Conservation (phyloP, 2,329 filamentous ascomycete species). For the Ophiostoma himal-ulmi region DNA sequence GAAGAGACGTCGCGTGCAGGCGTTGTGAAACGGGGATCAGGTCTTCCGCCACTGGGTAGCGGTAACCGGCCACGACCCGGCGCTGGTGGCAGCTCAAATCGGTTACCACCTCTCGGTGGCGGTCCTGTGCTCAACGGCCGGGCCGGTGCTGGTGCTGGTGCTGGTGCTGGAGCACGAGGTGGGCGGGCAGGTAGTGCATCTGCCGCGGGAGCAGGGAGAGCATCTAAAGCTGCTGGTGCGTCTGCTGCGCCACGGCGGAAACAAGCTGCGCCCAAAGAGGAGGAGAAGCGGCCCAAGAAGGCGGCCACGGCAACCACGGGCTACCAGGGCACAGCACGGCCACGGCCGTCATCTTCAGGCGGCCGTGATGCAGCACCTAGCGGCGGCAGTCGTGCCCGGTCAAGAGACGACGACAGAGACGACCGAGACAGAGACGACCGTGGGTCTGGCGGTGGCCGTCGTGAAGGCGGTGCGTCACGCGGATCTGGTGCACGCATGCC, state of each 20-base stretch:
- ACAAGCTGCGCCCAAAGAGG: slow-evolving; percentile 30
- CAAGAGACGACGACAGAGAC: background rate
- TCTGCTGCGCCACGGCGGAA: slow-evolving; percentile 3
- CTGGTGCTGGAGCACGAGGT: background rate
- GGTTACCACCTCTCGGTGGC: slow-evolving; percentile 7
- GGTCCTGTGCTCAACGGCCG: background rate
- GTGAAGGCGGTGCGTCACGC: background rate
- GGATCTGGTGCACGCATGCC: slow-evolving; percentile 19
- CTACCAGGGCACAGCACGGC: slow-evolving; percentile 59
- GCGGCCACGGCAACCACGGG: slow-evolving; percentile 57
- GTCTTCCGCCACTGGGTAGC: slow-evolving; percentile 17
- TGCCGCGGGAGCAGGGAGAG: background rate
- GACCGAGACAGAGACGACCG: background rate
- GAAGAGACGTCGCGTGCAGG: slow-evolving; percentile 17
- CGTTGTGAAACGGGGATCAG: slow-evolving; percentile 11
- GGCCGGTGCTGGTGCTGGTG: background rate
- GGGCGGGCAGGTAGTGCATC: background rate
- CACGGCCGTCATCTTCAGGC: slow-evolving; percentile 39
- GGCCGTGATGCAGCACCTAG: slow-evolving; percentile 31
- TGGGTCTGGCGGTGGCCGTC: background rate
- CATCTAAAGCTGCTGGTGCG: background rate
- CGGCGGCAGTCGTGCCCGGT: slow-evolving; percentile 7
- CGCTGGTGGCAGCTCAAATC: background rate
- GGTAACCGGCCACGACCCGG: background rate
- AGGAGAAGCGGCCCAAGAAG: slow-evolving; percentile 57